Conservation (phyloP, 2,329 filamentous ascomycete species). For the Alternaria metachromatica region DNA sequence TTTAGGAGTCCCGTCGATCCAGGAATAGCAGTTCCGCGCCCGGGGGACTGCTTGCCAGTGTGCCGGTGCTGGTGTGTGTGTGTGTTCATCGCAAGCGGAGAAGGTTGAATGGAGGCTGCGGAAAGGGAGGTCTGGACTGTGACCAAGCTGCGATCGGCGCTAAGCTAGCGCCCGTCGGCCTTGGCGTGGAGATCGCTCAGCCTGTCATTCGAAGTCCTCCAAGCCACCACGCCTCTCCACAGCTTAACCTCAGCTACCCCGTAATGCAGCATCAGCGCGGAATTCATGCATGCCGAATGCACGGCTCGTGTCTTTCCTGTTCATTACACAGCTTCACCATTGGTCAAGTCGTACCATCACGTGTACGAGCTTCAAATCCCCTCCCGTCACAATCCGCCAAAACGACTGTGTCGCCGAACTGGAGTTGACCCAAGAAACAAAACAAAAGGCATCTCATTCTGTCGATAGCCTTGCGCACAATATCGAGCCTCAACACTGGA, state of each 20-base stretch:
- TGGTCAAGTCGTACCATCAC: neutral
- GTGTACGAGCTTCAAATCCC: neutral
- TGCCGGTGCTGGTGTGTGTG: neutral
- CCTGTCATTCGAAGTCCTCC: neutral
- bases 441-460: neutral
- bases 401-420: neutral
- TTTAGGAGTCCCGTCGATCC: neutral
- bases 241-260: slow-evolving; percentile 1
- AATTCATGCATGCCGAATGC: neutral
- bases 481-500: neutral
- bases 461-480: neutral
- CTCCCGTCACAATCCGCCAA: neutral
- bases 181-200: slow-evolving; percentile 4
- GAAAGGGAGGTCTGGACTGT: slow-evolving; percentile 10
- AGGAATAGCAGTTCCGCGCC: slow-evolving; percentile 8
- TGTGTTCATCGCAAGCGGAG: neutral
- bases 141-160: neutral
- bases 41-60: neutral
- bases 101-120: neutral
- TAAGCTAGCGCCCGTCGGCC: slow-evolving; percentile 1
- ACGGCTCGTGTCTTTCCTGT: neutral
- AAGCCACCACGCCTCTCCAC: slow-evolving; percentile 1
- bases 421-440: neutral
- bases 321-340: neutral
- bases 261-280: neutral